Conservation (phyloP, 208 protist genomes). For the Blastocrithidia nonstop region DNA sequence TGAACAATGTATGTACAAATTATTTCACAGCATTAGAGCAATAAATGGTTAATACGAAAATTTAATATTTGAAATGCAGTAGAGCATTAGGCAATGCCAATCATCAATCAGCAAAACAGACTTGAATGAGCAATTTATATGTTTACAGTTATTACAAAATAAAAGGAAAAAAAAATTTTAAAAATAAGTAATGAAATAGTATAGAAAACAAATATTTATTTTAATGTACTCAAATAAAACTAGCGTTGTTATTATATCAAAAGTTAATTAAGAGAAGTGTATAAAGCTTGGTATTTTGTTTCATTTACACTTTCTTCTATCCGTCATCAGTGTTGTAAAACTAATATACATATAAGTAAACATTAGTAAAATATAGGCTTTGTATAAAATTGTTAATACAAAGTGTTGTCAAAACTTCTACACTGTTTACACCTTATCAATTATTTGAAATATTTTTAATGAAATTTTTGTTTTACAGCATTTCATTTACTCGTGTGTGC, state of each 20-base stretch:
- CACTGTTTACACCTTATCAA: no score
- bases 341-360: neutral
- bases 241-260: neutral
- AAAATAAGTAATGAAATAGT: neutral
- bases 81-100: no score
- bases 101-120: no score
- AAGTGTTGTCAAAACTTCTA: no score
- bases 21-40: neutral
- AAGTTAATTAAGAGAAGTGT: neutral
- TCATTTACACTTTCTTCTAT: neutral
- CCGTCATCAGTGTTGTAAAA: constrained; percentile 4
- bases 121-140: no score
- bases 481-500: no score
- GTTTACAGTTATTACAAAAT: no score
- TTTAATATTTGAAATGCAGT: no score
- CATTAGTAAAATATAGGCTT: no score
- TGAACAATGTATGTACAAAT: neutral
- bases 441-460: no score
- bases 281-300: neutral
- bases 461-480: no score
- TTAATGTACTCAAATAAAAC: neutral
- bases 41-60: constrained; percentile 2
- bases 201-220: constrained; percentile 4
- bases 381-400: no score
- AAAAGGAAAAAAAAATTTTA: constrained; percentile 1